Base-by-base conservation (phyloP, 768 basidiomycete species). In the Hysterangium stoloniferum region DNA sequence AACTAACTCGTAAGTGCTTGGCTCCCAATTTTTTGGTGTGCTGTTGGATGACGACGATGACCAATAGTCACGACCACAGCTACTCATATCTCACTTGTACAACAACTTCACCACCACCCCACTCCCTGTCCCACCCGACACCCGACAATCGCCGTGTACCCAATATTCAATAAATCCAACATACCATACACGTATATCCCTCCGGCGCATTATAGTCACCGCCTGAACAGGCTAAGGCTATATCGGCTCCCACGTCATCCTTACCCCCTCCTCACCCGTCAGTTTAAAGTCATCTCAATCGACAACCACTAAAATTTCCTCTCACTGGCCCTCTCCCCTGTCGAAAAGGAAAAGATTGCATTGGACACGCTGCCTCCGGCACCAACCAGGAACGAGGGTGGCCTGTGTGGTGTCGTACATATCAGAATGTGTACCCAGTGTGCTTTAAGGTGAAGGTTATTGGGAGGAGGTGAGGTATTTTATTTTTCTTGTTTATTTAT, bases 231-330 rank as follows among this genome's bases (percentile, higher is more conserved):
- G n/a, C n/a, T n/a, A n/a, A n/a, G n/a, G n/a, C n/a, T n/a, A n/a
- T n/a, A n/a, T n/a, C n/a, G 95, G 93, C 62, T 95, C 94, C 24
- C 96, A 99, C 69, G 84, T 97, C 63, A 82, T 97, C 57, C 89
- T 86, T 53, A 73, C 79, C 42, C 72, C 34, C 82, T 96, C 57
- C 77, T 88, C 62, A 90, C 92, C 11, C 80, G 91, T 52, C 74
- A 82, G 55, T 99, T 87, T 77, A 88, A 86, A 64, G 91, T 97
- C 59, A 80, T 97, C 56, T 86, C 93, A 20, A 77, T 98, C 59
- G 96, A 99, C 72, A 98, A 98, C 72, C 74, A 86, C 71, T 82
- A 92, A 68, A 99, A 99, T 64, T 93, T 95, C 2, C 79, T 80
- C 57, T 80, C 87, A 2, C 71, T 72, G 19, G 79, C 91, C 3